A percentile compares a stretch with the other conserved stretches of the same genome.
Conservation (phyloP, 2,329 filamentous ascomycete species). For the Claviceps humidiphila region DNA sequence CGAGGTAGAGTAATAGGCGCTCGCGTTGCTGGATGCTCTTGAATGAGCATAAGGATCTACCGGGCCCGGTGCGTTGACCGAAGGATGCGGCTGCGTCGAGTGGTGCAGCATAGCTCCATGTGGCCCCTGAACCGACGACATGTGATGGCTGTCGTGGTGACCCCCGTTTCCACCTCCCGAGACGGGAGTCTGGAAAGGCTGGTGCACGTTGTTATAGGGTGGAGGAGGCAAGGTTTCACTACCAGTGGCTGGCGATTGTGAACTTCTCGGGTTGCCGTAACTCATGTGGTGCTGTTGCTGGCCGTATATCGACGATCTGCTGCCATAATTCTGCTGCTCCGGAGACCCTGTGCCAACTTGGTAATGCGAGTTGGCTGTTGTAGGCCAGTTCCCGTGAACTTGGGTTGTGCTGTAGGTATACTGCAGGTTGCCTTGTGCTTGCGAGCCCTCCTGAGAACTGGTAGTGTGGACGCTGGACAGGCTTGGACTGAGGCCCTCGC, state of each 20-base stretch:
- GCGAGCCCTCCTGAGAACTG: constrained; percentile 41
- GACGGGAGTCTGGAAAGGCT: constrained; percentile 49
- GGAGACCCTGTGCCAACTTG: constrained; percentile 36
- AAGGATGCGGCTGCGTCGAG: constrained; percentile 31
- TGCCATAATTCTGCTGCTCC: constrained; percentile 15
- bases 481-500: constrained; percentile 48
- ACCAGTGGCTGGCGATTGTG: constrained; percentile 36
- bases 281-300: constrained; percentile 38
- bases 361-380: constrained; percentile 34
- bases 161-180: constrained; percentile 29
- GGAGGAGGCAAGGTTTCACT: constrained; percentile 52
- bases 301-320: constrained; percentile 27
- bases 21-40: constrained; percentile 42
- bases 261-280: constrained; percentile 20
- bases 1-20: constrained; percentile 43
- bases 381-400: constrained; percentile 45
- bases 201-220: constrained; percentile 54
- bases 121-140: constrained; percentile 18
- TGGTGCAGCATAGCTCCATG: constrained; percentile 14
- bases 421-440: constrained; percentile 32
- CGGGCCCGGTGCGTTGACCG: constrained; percentile 39
- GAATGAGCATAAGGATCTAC: constrained; percentile 41
- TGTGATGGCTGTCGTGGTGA: constrained; percentile 21
- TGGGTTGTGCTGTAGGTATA: constrained; percentile 36
- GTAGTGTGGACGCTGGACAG: constrained; percentile 48